phyloP scores from a whole-genome alignment of 2,329 filamentous ascomycete species.

The Cordyceps militaris region DNA sequence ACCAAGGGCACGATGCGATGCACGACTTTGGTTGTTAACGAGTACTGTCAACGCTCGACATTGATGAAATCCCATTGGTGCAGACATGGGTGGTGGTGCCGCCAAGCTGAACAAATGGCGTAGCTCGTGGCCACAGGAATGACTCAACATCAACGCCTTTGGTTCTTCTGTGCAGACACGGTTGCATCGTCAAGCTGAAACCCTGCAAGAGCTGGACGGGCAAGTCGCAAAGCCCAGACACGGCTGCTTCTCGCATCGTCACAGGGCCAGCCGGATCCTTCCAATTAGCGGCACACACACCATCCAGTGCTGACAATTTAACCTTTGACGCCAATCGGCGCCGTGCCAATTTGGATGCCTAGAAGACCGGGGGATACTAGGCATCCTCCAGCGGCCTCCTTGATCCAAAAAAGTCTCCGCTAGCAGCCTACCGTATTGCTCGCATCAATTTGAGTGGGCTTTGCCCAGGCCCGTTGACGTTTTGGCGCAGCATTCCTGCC shows the following conservation, averaged over 20 bases:
- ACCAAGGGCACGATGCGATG: not conserved
- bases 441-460: conserved; percentile 3
- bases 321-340: not conserved
- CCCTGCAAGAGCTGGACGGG: too few species aligned
- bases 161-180: not conserved
- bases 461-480: not conserved
- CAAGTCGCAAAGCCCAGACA: not conserved
- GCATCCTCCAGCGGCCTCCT: not conserved
- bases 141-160: not conserved
- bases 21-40: too few species aligned
- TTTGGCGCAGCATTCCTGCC: conserved; percentile 17
- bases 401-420: not conserved
- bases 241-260: not conserved
- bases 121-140: not conserved
- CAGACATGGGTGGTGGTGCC: not conserved
- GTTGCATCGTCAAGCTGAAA: not conserved
- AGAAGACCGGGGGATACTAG: not conserved
- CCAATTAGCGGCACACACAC: not conserved
- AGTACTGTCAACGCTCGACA: too few species aligned
- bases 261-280: not conserved
- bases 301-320: not conserved
- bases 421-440: not conserved
- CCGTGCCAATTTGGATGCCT: not conserved
- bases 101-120: not conserved
- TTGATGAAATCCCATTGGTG: too few species aligned